Conservation (phyloP, 805 yeast genomes). For the Starmerella lactis-condensi region DNA sequence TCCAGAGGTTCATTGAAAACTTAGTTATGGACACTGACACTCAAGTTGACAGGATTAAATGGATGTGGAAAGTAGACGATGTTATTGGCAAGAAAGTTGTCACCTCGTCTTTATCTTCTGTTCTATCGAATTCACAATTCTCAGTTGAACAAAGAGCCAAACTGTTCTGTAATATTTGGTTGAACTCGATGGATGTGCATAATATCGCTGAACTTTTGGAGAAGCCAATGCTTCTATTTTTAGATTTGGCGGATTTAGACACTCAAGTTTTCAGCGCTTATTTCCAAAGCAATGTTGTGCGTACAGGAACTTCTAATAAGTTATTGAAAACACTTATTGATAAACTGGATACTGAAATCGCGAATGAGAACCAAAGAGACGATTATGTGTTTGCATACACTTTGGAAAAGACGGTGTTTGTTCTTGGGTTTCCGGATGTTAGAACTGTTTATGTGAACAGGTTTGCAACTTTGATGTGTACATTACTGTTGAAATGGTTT, state of each 20-base stretch:
- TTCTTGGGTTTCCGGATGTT: conserved; percentile 23
- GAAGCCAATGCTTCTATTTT: conserved; percentile 45
- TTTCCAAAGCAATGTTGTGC: conserved; percentile 11
- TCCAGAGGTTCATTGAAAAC: conserved; percentile 2
- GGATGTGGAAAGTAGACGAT: conserved; percentile 41
- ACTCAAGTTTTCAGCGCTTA: conserved; percentile 5
- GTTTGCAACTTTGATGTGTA: conserved; percentile 6
- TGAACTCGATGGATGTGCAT: conserved; percentile 38
- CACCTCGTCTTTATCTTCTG: conserved; percentile 53
- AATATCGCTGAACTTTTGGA: conserved; percentile 31
- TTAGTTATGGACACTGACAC: conserved; percentile 26
- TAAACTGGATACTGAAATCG: conserved; percentile 10
- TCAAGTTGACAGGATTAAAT: conserved; percentile 54
- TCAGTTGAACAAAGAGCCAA: conserved; percentile 28
- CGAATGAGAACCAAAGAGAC: conserved; percentile 48
- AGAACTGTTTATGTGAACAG: conserved; percentile 6
- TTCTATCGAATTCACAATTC: conserved; percentile 28
- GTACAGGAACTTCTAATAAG: conserved; percentile 37
- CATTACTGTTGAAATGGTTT: conserved; percentile 13
- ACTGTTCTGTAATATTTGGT: conserved; percentile 57
- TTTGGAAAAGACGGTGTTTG: conserved; percentile 33
- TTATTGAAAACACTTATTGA: conserved; percentile 41
- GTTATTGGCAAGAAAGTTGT: conserved; percentile 35
- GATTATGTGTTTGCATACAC: conserved; percentile 45
- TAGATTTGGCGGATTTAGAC: conserved; percentile 34